These are phyloP conservation scores for Suillus lakei DNA, from an alignment of 768 basidiomycete species.

Conservation along the genomic window DNA sequence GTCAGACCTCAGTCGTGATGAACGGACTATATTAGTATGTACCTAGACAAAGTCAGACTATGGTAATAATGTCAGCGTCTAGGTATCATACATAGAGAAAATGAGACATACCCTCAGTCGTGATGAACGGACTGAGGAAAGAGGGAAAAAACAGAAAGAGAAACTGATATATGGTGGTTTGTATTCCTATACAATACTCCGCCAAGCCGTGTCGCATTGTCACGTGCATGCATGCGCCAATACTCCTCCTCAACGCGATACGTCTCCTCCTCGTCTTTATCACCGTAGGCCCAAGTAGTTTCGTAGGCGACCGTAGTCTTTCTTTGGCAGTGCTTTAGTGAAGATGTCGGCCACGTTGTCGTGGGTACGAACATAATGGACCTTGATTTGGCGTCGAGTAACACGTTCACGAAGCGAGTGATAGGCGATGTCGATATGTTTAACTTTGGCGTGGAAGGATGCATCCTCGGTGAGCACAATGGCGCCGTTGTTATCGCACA, in stretches of 20 bases:
- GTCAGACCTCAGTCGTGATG: too few relatives aligned
- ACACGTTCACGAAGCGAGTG: constrained; percentile 44
- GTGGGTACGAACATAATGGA: constrained; percentile 36
- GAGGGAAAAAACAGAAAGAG: too few relatives aligned
- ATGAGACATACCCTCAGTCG: too few relatives aligned
- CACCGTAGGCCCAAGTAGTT: constrained; percentile 20
- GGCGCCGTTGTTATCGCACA: constrained; percentile 43
- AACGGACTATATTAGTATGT: too few relatives aligned
- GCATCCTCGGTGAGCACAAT: constrained; percentile 41
- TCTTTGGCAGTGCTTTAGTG: constrained; percentile 40
- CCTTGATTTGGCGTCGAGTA: constrained; percentile 19
- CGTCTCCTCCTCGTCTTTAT: constrained; percentile 18
- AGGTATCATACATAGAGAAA: too few relatives aligned
- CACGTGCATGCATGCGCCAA: too few relatives aligned
- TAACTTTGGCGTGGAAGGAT: constrained; percentile 39
- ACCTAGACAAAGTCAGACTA: too few relatives aligned
- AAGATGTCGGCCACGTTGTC: constrained; percentile 45
- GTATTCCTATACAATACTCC: too few relatives aligned
- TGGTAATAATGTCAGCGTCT: too few relatives aligned
- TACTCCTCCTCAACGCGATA: constrained; percentile 10
- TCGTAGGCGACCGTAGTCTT: constrained; percentile 19
- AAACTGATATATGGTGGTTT: too few relatives aligned
- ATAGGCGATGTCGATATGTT: constrained; percentile 48
- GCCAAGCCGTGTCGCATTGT: too few relatives aligned
- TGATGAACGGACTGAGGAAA: too few relatives aligned